Evolutionary conservation across 495 filamentous ascomycete species (phyloP).

Genomic region (Penicillium chermesinum): DNA sequence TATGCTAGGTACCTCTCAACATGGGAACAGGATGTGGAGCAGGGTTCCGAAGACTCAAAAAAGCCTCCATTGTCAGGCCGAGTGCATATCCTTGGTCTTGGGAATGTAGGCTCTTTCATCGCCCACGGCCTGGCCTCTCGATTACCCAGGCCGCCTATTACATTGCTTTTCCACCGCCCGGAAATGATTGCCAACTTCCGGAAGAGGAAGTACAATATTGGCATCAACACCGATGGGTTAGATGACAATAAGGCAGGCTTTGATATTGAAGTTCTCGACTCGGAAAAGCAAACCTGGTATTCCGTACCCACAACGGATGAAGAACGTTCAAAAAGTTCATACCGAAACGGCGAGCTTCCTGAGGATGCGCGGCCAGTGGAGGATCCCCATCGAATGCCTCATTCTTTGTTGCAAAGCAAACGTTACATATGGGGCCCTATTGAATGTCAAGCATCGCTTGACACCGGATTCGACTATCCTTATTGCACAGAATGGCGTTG

Average conservation of each 20-base stretch:
- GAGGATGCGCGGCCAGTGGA: conserved; percentile 17
- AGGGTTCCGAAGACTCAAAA: conserved; percentile 17
- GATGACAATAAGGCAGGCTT: conserved; percentile 40
- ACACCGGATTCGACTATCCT: conserved; percentile 67
- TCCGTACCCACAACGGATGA: conserved; percentile 18
- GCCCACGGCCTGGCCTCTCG: conserved; percentile 54
- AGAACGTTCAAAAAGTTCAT: conserved; percentile 9
- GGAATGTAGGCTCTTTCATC: conserved; percentile 55
- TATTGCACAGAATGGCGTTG: conserved; percentile 81
- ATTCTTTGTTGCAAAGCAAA: conserved; percentile 65
- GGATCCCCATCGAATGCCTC: conserved; percentile 64
- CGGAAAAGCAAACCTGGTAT: conserved; percentile 17
- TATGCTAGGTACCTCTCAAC: conserved; percentile 22
- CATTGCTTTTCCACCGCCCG: conserved; percentile 47
- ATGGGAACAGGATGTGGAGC: conserved; percentile 29
- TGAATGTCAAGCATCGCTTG: conserved; percentile 58
- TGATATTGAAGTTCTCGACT: conserved; percentile 30
- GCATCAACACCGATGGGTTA: conserved; percentile 32
- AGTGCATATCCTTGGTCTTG: conserved; percentile 57
- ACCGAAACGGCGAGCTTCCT: conserved; percentile 1
- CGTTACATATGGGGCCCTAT: conserved; percentile 52
- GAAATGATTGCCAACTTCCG: conserved; percentile 25
- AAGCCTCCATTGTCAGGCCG: conserved; percentile 32
- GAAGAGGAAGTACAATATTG: conserved; percentile 25
- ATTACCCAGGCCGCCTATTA: conserved; percentile 54